phyloP scores from a whole-genome alignment of 2,329 filamentous ascomycete species.

The Claviceps spartinae region DNA sequence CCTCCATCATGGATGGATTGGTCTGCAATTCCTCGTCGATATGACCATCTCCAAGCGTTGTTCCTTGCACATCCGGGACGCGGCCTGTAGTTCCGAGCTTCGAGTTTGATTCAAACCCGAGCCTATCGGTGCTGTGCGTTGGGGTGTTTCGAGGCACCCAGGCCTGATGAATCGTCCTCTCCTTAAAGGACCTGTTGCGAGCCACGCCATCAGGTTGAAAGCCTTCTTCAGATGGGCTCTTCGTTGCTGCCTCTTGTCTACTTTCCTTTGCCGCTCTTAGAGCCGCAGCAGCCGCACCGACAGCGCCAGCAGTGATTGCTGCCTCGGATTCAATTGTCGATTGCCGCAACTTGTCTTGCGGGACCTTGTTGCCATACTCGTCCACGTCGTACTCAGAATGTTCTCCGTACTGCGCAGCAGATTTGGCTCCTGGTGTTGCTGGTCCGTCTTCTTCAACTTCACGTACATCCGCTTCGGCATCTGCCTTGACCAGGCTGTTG shows the following conservation, averaged over 20 bases:
- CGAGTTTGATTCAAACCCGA: conserved; percentile 37
- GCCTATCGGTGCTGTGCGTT: conserved; percentile 43
- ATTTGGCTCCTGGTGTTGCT: conserved; percentile 25
- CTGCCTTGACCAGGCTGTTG: conserved; percentile 28
- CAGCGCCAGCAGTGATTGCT: conserved; percentile 43
- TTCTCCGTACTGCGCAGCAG: conserved; percentile 28
- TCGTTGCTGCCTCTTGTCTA: conserved; percentile 24
- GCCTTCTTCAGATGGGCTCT: conserved; percentile 20
- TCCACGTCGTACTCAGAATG: conserved; percentile 45
- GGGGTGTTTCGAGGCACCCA: conserved; percentile 42
- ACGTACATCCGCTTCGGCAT: conserved; percentile 22
- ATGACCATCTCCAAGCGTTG: conserved; percentile 67
- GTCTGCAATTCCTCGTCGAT: conserved; percentile 57
- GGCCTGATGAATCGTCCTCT: conserved; percentile 41
- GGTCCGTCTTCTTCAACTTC: conserved; percentile 26
- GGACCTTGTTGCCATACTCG: conserved; percentile 43
- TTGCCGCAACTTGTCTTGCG: conserved; percentile 28
- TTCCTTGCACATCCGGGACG: conserved; percentile 53
- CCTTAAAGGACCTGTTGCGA: conserved; percentile 52
- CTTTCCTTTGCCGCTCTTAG: conserved; percentile 36
- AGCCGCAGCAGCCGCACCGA: conserved; percentile 38
- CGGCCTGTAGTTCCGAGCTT: conserved; percentile 52
- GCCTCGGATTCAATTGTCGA: conserved; percentile 44
- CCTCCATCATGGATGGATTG: conserved; percentile 73
- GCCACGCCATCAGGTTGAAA: conserved; percentile 37